Percentiles rank a stretch among this genome's conserved stretches.
These are phyloP conservation scores for Scutellaria minor DNA, from an alignment of 257 asterid genomes.

Conservation along the genomic window DNA sequence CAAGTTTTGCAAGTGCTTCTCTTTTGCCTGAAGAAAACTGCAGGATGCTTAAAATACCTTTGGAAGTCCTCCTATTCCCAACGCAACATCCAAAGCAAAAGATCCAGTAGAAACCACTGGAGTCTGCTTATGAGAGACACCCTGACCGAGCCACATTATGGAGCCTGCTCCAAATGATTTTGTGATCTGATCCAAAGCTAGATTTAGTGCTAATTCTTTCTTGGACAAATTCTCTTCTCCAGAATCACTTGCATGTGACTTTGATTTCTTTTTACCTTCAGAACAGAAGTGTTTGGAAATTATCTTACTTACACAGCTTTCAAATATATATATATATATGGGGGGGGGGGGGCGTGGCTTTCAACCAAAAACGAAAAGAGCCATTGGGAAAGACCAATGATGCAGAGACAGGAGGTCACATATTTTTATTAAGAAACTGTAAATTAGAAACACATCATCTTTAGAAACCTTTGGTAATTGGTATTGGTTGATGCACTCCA, in stretches of 20 bases:
- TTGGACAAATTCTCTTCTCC: constrained; percentile 88
- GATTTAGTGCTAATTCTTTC: constrained; percentile 85
- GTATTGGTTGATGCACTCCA: neutral
- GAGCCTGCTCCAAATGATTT: constrained; percentile 89
- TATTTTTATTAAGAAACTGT: constrained; percentile 9
- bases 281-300: constrained; percentile 5
- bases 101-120: constrained; percentile 95
- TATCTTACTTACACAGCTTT: neutral
- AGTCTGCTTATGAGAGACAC: constrained; percentile 53
- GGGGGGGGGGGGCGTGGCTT: neutral
- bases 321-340: neutral
- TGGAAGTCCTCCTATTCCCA: constrained; percentile 94
- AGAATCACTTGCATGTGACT: constrained; percentile 70
- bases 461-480: neutral
- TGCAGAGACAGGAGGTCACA: constrained; percentile 1
- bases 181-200: constrained; percentile 84
- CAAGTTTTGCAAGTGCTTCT: neutral
- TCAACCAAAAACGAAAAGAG: neutral
- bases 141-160: constrained; percentile 96
- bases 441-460: neutral
- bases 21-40: neutral
- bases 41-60: constrained; percentile 59
- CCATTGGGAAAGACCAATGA: neutral
- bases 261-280: constrained; percentile 71
- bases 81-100: constrained; percentile 78